A percentile compares a stretch with the other conserved stretches of the same genome.
These are phyloP conservation scores for Ampelomyces quisqualis DNA, from an alignment of 2,329 filamentous ascomycete species.

Conservation along the genomic window DNA sequence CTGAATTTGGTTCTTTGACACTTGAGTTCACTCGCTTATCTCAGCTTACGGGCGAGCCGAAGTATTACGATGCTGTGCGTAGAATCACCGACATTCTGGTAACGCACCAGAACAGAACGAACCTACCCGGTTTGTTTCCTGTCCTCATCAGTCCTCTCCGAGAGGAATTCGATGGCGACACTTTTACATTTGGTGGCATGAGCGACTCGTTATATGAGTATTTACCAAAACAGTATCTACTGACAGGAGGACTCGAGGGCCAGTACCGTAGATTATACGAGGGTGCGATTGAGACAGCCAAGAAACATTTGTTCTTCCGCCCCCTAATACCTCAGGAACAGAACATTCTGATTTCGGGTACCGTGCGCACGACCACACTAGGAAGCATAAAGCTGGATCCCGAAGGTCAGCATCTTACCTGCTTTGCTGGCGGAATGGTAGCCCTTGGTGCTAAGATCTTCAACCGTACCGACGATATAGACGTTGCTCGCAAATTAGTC, in stretches of 20 bases:
- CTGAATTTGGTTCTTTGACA: slow-evolving; percentile 42
- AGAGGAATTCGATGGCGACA: slow-evolving; percentile 28
- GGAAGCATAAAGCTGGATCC: slow-evolving; percentile 48
- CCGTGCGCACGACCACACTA: slow-evolving; percentile 46
- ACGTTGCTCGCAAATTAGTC: slow-evolving; percentile 52
- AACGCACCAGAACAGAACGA: slow-evolving; percentile 39
- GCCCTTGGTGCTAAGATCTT: slow-evolving; percentile 56
- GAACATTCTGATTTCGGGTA: slow-evolving; percentile 74
- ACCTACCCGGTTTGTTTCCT: slow-evolving; percentile 43
- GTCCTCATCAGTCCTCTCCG: slow-evolving; percentile 35
- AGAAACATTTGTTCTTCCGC: slow-evolving; percentile 72
- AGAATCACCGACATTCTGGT: slow-evolving; percentile 40
- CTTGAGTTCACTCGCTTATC: slow-evolving; percentile 45
- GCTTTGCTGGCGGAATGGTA: slow-evolving; percentile 59
- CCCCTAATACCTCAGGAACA: slow-evolving; percentile 69
- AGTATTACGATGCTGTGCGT: slow-evolving; percentile 44
- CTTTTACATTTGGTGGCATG: slow-evolving; percentile 57
- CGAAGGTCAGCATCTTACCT: slow-evolving; percentile 54
- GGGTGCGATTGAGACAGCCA: slow-evolving; percentile 65
- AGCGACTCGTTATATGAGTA: slow-evolving; percentile 61
- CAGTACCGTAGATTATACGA: slow-evolving; percentile 76
- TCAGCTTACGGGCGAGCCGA: slow-evolving; percentile 41
- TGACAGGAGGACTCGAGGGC: slow-evolving; percentile 71
- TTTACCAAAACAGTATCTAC: slow-evolving; percentile 65
- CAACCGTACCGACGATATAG: slow-evolving; percentile 51